Evolutionary conservation across 2,329 filamentous ascomycete genomes (phyloP).

Genomic region (Cucurbitaria berberidis): DNA sequence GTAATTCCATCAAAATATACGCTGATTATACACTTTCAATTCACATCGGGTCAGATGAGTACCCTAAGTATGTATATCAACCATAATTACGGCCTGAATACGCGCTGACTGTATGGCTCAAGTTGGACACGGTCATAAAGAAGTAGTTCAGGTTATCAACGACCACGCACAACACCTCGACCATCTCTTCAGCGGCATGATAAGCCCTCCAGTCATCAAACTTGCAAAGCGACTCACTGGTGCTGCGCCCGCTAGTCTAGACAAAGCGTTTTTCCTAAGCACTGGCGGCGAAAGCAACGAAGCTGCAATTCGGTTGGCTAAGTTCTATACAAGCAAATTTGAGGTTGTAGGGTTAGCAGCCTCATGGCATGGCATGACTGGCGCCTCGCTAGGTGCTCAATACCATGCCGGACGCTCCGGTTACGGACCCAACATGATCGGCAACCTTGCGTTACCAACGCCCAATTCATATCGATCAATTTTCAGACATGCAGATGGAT

Average conservation of each 20-base stretch:
- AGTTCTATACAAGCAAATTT: constrained; percentile 68
- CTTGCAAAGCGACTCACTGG: constrained; percentile 38
- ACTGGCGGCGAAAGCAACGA: constrained; percentile 54
- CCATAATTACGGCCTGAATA: background rate
- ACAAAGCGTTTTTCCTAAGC: constrained; percentile 45
- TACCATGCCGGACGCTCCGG: constrained; percentile 61
- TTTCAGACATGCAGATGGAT: constrained; percentile 65
- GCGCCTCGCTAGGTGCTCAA: constrained; percentile 58
- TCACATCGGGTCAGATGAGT: constrained; percentile 27
- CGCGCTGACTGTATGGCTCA: background rate
- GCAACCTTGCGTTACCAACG: constrained; percentile 63
- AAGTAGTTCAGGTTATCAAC: constrained; percentile 40
- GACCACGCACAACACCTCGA: constrained; percentile 38
- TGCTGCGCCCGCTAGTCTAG: constrained; percentile 33
- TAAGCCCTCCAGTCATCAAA: constrained; percentile 42
- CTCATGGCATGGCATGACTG: constrained; percentile 68
- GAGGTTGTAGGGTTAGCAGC: constrained; percentile 67
- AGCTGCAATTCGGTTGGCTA: constrained; percentile 69
- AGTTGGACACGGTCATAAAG: constrained; percentile 41
- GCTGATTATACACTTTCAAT: constrained; percentile 21
- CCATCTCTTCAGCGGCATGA: constrained; percentile 46
- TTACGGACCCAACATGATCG: constrained; percentile 58
- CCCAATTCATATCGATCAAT: constrained; percentile 67
- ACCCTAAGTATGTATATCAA: constrained; percentile 11
- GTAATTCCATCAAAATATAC: background rate